Percentiles rank a stretch among this genome's conserved stretches.
These are phyloP conservation scores for Macadamia tetraphylla DNA, from an alignment of 164 flowering plant genomes.

Conservation along the genomic window DNA sequence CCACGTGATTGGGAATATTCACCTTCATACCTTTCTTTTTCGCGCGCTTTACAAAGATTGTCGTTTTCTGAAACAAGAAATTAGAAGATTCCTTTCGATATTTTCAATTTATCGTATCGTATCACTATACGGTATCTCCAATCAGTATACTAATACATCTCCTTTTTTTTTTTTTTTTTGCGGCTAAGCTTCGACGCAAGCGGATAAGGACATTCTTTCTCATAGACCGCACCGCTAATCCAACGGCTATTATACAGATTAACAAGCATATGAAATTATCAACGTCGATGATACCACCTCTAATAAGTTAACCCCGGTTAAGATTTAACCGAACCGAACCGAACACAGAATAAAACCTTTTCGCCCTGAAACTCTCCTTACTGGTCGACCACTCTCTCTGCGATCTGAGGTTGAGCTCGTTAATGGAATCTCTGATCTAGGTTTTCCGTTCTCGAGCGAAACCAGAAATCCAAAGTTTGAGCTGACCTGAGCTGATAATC, in stretches of 20 bases:
- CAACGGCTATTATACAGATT: constrained; percentile 13
- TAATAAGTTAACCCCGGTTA: constrained; percentile 15
- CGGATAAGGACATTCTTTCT: constrained; percentile 35
- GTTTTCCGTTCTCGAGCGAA: background rate
- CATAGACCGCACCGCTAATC: constrained; percentile 23
- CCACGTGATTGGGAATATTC: too few species aligned
- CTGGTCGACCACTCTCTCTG: constrained; percentile 18
- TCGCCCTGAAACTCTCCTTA: constrained; percentile 10
- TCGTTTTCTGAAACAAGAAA: too few species aligned
- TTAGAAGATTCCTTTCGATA: too few species aligned
- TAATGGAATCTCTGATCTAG: constrained; percentile 33
- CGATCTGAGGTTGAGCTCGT: constrained; percentile 10
- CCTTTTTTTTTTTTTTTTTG: constrained; percentile 12
- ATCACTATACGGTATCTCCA: background rate
- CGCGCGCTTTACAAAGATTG: too few species aligned
- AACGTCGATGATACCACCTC: constrained; percentile 6
- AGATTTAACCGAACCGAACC: constrained; percentile 17
- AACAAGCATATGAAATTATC: constrained; percentile 20
- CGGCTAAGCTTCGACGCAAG: constrained; percentile 39
- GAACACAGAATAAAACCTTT: constrained; percentile 22
- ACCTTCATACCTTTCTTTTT: too few species aligned
- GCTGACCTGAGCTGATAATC: background rate
- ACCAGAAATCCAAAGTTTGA: background rate
- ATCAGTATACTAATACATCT: constrained; percentile 21
- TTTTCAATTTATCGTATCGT: background rate